phyloP scores from a whole-genome alignment of 345 rosid genomes.

The Eucalyptus polybractea region DNA sequence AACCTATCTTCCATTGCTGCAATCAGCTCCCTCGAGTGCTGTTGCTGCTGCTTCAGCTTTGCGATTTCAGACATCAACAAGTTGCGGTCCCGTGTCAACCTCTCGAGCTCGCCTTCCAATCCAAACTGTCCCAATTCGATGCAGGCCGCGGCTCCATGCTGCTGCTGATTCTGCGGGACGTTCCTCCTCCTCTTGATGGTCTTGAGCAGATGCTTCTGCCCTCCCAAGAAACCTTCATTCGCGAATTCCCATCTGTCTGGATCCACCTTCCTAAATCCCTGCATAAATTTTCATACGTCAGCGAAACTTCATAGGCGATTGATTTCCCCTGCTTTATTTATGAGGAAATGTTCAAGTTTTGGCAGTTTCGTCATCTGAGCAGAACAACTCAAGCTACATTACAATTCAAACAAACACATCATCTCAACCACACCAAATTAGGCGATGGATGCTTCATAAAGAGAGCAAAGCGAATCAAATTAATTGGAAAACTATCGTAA shows the following conservation, averaged over 20 bases:
- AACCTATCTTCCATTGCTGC: constrained; percentile 42
- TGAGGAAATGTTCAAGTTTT: background rate
- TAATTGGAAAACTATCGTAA: background rate
- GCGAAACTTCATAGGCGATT: background rate
- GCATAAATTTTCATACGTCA: background rate
- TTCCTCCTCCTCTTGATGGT: constrained; percentile 64
- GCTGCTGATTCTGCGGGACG: constrained; percentile 15
- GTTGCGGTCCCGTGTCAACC: constrained; percentile 45
- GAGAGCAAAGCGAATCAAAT: background rate
- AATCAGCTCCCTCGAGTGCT: constrained; percentile 36
- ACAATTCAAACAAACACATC: background rate
- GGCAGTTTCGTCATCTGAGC: background rate
- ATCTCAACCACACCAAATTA: background rate
- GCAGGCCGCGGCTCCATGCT: constrained; percentile 30
- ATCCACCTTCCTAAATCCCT: constrained; percentile 89
- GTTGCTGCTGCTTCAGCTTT: constrained; percentile 59
- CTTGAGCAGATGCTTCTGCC: constrained; percentile 66
- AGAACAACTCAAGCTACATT: background rate
- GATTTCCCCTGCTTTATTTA: background rate
- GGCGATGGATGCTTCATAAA: background rate
- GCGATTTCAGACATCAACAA: constrained; percentile 45
- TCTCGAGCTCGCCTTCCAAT: constrained; percentile 47
- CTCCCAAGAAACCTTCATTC: constrained; percentile 79
- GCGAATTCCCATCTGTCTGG: constrained; percentile 95
- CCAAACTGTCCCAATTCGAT: constrained; percentile 77